Percentiles rank a stretch among this genome's conserved stretches.
Evolutionary conservation across 257 asterid genomes (phyloP).

Genomic region (Cruciata laevipes): DNA sequence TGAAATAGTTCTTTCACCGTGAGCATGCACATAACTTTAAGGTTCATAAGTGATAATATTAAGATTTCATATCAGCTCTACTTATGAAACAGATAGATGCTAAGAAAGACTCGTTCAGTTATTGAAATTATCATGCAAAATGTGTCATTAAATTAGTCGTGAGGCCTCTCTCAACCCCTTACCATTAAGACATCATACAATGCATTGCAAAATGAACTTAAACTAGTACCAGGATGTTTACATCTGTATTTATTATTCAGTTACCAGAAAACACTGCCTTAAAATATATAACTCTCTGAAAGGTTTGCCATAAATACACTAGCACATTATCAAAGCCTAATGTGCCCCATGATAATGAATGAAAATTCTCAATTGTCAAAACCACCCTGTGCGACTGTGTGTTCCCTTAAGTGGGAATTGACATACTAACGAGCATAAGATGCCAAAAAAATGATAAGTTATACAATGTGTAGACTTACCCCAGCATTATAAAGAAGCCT

Average conservation of each 20-base stretch:
- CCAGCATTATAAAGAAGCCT: constrained; percentile 85
- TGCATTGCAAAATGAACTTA: not conserved
- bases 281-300: not conserved
- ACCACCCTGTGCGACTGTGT: not conserved
- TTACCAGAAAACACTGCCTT: not conserved
- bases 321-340: not conserved
- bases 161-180: not conserved
- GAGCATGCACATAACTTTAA: not conserved
- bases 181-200: not conserved
- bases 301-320: not conserved
- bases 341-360: not conserved
- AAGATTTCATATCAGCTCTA: not conserved
- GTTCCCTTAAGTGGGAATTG: not conserved
- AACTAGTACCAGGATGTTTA: not conserved
- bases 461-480: constrained; percentile 35
- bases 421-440: not conserved
- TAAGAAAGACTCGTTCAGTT: not conserved
- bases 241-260: not conserved
- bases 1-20: too few relatives aligned
- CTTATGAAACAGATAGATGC: not conserved
- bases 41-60: not conserved
- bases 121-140: not conserved
- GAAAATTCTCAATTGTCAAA: not conserved
- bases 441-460: not conserved
- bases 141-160: not conserved